These are phyloP conservation scores for Pyracantha coccinea DNA, from an alignment of 331 rosid genomes.

Conservation along the genomic window DNA sequence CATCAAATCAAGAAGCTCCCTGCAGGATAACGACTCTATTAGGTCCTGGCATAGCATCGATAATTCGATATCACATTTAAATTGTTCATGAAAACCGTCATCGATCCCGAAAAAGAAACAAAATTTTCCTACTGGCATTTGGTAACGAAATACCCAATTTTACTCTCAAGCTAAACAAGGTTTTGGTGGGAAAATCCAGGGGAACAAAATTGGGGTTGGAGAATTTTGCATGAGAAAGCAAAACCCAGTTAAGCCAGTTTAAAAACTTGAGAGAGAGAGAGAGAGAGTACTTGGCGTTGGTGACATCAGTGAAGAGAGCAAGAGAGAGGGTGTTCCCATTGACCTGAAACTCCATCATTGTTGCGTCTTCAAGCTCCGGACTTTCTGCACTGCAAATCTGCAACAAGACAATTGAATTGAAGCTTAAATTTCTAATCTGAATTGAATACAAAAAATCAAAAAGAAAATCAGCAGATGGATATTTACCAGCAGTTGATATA, in stretches of 20 bases:
- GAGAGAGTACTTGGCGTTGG: slow-evolving; percentile 58
- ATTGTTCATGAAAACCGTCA: background rate
- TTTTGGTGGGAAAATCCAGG: background rate
- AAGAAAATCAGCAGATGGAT: background rate
- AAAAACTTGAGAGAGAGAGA: background rate
- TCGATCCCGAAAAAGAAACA: background rate
- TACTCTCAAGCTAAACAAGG: background rate
- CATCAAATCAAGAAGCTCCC: slow-evolving; percentile 79
- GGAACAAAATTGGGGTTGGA: background rate
- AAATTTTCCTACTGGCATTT: background rate
- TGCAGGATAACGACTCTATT: slow-evolving; percentile 19
- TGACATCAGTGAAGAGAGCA: slow-evolving; percentile 60
- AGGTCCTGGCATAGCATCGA: background rate
- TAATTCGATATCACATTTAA: background rate
- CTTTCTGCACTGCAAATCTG: slow-evolving; percentile 2
- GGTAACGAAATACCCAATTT: background rate
- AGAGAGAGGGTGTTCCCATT: slow-evolving; percentile 49
- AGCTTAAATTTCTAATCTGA: background rate
- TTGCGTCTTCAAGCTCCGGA: slow-evolving; percentile 14
- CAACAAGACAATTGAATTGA: background rate
- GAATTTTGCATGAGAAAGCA: background rate
- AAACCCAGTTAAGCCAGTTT: background rate
- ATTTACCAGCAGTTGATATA: background rate
- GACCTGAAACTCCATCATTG: slow-evolving; percentile 55
- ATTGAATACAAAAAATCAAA: background rate